Evolutionary conservation across 2,329 filamentous ascomycete species (phyloP), one percentile per base, ranked within the genome.

Genomic region (Pyricularia grisea): DNA sequence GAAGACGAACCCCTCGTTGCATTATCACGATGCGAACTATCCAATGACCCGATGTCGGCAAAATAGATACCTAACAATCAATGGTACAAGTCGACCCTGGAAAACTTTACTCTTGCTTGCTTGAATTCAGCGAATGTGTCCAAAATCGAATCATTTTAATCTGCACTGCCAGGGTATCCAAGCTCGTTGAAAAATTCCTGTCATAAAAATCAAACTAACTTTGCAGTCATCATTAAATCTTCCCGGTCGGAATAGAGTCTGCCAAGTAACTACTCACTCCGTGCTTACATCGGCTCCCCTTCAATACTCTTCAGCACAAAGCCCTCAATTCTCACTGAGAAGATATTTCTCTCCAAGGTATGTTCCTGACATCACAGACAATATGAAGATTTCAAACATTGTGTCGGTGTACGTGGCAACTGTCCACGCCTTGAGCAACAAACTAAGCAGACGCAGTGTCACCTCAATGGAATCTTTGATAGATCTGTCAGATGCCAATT

Each of bases 381-480:
- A 27, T 20, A 63, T 63, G 60, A 63, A 63, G 12, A 28, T 28
- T 17, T 30, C 14, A 17, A 63, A 4, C 14, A 63, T 63, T 12
- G 27, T 28, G 60, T 9, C 60, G 14, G 2, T 63, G 25, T 63
- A 28, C 60, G 14, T 28, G 23, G 60, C 25, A 30, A 28, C 60
- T 30, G 14, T 28, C 14, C 25, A 63, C 60, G 60, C 60, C 23
- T 30, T 28, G 60, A 63, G 60, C 60, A 63, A 27, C 60, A 7
- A 27, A 28, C 60, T 63, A 20, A 63, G 14, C 60, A 63, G 25
- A 28, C 60, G 60, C 60, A 63, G 60, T 63, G 60, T 28, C 60
- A 63, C 60, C 60, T 28, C 23, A 17, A 99, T 99, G 95, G 95
- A 99, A 78, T 85, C 92, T 23, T 88, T 93, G 66, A 93, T 98